phyloP scores from a whole-genome alignment of 2,329 filamentous ascomycete genomes.

The Colletotrichum aenigma region DNA sequence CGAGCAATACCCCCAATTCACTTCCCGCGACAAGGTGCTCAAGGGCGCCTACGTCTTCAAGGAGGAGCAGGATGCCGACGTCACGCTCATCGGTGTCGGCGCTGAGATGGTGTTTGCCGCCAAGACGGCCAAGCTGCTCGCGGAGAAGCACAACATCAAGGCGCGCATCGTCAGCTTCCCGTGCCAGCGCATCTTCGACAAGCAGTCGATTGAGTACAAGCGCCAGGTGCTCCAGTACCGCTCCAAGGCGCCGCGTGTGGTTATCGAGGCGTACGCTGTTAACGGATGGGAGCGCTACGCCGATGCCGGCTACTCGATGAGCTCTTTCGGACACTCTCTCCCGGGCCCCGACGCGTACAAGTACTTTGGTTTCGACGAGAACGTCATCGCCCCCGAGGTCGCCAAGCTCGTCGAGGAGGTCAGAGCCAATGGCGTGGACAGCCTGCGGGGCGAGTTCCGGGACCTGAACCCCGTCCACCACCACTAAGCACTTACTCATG shows the following conservation, averaged over 20 bases:
- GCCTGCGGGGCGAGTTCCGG: conserved; percentile 27
- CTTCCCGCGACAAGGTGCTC: conserved; percentile 48
- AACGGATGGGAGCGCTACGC: conserved; percentile 67
- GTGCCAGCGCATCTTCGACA: conserved; percentile 47
- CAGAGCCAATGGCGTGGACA: conserved; percentile 23
- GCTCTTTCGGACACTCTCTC: conserved; percentile 58
- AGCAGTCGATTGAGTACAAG: conserved; percentile 47
- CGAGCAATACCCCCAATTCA: conserved; percentile 42
- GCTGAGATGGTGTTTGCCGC: conserved; percentile 38
- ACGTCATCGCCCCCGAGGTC: conserved; percentile 42
- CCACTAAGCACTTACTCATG: background rate
- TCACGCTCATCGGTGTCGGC: conserved; percentile 47
- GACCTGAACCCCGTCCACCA: conserved; percentile 24
- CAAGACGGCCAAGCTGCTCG: conserved; percentile 39
- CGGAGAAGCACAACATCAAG: conserved; percentile 38
- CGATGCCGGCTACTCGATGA: conserved; percentile 58
- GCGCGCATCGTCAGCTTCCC: conserved; percentile 49
- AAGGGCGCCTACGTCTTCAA: conserved; percentile 51
- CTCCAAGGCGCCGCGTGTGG: conserved; percentile 51
- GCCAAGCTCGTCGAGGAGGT: conserved; percentile 29
- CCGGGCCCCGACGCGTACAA: conserved; percentile 57
- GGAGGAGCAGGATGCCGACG: conserved; percentile 45
- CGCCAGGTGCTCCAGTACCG: conserved; percentile 47
- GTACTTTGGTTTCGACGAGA: conserved; percentile 55
- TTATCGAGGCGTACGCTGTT: conserved; percentile 64